phyloP scores from a whole-genome alignment of 2,329 filamentous ascomycete species.

The Arthrobotrys megalospora region DNA sequence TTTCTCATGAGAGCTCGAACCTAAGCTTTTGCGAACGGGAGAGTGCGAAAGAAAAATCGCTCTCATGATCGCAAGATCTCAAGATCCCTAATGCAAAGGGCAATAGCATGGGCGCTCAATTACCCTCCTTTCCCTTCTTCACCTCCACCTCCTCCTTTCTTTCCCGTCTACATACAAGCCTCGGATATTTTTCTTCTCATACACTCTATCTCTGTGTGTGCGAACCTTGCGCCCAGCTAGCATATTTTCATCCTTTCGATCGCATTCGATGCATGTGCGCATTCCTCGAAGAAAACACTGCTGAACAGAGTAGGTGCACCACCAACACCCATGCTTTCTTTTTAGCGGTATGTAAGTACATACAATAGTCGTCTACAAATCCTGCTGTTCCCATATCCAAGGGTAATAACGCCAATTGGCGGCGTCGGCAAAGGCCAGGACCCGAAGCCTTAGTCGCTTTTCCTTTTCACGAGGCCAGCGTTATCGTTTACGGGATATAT shows the following conservation, averaged over 20 bases:
- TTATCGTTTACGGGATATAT: slow-evolving; percentile 49
- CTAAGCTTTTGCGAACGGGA: slow-evolving; percentile 33
- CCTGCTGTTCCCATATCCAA: slow-evolving; percentile 18
- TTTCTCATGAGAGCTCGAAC: slow-evolving; percentile 50
- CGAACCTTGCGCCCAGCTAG: slow-evolving; percentile 42
- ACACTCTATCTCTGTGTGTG: slow-evolving; percentile 22
- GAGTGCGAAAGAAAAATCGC: slow-evolving; percentile 28
- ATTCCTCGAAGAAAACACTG: slow-evolving; percentile 47
- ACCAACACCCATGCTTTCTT: slow-evolving; percentile 20
- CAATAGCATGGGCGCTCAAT: slow-evolving; percentile 25
- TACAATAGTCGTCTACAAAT: slow-evolving; percentile 11
- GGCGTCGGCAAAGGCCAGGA: slow-evolving; percentile 44
- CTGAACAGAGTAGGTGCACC: slow-evolving; percentile 54
- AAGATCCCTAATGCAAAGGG: not conserved
- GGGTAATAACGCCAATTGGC: slow-evolving; percentile 19
- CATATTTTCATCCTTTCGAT: slow-evolving; percentile 54
- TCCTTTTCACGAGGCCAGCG: slow-evolving; percentile 8
- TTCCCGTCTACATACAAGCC: slow-evolving; percentile 13
- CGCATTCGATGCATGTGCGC: slow-evolving; percentile 60
- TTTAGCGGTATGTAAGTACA: slow-evolving; percentile 20
- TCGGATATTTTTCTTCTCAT: slow-evolving; percentile 21
- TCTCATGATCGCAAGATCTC: slow-evolving; percentile 23
- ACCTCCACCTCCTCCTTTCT: not conserved
- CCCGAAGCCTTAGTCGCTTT: slow-evolving; percentile 5
- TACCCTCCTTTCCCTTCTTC: not conserved